Evolutionary conservation across 1,139 yeast species (phyloP).

Genomic region (Debaryomycetaceae sp.): DNA sequence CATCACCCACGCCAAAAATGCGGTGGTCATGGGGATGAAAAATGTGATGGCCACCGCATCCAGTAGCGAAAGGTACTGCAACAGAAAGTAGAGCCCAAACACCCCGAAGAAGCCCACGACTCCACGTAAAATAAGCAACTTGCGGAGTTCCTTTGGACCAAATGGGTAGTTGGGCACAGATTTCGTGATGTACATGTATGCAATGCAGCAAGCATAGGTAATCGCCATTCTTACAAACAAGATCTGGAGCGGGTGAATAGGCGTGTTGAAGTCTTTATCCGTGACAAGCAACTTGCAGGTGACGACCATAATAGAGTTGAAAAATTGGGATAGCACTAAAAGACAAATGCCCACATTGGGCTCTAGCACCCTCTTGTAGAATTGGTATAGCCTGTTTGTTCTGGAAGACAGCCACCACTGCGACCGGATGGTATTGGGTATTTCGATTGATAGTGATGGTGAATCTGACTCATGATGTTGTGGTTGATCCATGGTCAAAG

Average conservation of each 20-base stretch:
- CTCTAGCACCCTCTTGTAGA: constrained; percentile 9
- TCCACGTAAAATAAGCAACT: constrained; percentile 61
- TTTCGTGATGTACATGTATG: constrained; percentile 47
- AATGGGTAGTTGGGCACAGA: constrained; percentile 60
- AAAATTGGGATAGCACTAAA: constrained; percentile 56
- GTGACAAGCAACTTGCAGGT: constrained; percentile 69
- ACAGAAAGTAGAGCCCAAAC: constrained; percentile 68
- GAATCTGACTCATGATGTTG: no score
- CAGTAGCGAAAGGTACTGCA: constrained; percentile 70
- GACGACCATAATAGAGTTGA: constrained; percentile 72
- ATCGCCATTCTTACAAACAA: constrained; percentile 71
- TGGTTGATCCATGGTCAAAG: no score
- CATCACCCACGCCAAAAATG: constrained; percentile 65
- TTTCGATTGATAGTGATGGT: no score
- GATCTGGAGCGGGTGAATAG: constrained; percentile 74
- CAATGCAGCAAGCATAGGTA: constrained; percentile 56
- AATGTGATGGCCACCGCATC: constrained; percentile 77
- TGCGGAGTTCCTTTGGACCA: constrained; percentile 62
- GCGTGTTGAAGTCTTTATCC: constrained; percentile 49
- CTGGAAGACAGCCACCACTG: constrained; percentile 5
- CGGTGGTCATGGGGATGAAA: constrained; percentile 72
- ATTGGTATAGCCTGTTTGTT: constrained; percentile 3
- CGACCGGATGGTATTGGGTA: no score
- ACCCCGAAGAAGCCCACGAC: constrained; percentile 75
- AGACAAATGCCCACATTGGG: constrained; percentile 38